Percentiles rank a stretch among this genome's conserved stretches.
Evolutionary conservation across 176 grass and related monocot genomes (phyloP).

Genomic region (Calamus simplicifolius): DNA sequence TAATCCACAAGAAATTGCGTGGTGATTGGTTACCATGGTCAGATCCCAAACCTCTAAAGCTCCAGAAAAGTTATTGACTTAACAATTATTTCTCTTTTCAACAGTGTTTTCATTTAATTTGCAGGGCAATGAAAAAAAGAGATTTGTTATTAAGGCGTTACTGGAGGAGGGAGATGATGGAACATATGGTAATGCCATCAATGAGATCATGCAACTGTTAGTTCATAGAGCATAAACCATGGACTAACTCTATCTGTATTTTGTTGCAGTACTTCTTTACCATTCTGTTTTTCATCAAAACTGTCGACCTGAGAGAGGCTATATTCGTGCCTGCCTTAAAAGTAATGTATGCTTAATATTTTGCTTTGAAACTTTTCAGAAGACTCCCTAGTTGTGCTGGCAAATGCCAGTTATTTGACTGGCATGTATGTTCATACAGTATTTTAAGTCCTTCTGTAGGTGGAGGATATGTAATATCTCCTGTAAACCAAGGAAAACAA

Average conservation of each 20-base stretch:
- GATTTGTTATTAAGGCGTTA: constrained; percentile 14
- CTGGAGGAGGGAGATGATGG: constrained; percentile 31
- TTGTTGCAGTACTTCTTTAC: constrained; percentile 78
- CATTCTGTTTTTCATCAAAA: constrained; percentile 94
- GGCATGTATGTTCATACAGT: background rate
- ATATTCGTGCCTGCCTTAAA: constrained; percentile 94
- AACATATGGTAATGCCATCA: constrained; percentile 8
- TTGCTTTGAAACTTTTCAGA: background rate
- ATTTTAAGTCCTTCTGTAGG: constrained; percentile 12
- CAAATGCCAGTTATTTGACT: background rate
- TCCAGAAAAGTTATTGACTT: too few relatives aligned
- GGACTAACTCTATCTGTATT: constrained; percentile 13
- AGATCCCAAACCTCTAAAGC: constrained; percentile 3
- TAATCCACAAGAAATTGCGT: constrained; percentile 96
- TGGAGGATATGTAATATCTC: constrained; percentile 31
- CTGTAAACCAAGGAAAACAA: constrained; percentile 24
- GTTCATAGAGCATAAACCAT: background rate
- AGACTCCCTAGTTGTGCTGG: too few relatives aligned
- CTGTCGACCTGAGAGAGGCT: constrained; percentile 61
- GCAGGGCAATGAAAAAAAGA: constrained; percentile 19
- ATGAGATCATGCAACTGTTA: background rate
- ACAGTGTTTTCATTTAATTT: background rate
- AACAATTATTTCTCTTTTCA: too few relatives aligned
- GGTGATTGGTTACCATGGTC: constrained; percentile 90
- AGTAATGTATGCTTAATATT: constrained; percentile 79